phyloP scores from a whole-genome alignment of 2,329 filamentous ascomycete genomes.

The Incumbomyces delicatus region DNA sequence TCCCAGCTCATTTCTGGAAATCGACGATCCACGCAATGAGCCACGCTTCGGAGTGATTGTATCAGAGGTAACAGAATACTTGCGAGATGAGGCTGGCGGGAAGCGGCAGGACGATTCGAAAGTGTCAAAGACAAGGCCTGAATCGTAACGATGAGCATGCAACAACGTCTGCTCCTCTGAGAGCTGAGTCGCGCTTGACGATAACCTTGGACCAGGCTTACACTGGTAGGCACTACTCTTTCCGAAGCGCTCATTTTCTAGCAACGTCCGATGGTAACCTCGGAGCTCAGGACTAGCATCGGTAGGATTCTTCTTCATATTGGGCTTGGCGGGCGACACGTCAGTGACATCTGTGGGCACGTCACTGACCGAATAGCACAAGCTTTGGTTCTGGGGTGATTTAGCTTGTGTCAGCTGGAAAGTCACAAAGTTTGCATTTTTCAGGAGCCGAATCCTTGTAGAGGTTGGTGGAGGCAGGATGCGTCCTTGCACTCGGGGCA shows the following conservation, averaged over 20 bases:
- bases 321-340: neutral
- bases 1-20: neutral
- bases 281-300: neutral
- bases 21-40: too few relatives aligned
- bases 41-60: neutral
- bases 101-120: neutral
- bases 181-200: neutral
- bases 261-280: neutral
- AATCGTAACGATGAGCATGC: neutral
- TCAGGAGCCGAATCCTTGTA: constrained; percentile 15
- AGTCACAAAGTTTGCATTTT: constrained; percentile 16
- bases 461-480: constrained; percentile 17
- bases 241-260: neutral
- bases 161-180: neutral
- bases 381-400: neutral
- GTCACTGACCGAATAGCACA: neutral
- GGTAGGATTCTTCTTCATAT: neutral
- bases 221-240: neutral
- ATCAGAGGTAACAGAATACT: neutral
- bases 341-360: neutral
- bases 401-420: neutral
- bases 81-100: neutral
- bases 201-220: neutral
- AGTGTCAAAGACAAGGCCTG: neutral
- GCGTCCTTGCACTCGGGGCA: constrained; percentile 16